These are phyloP conservation scores for Isatis lusitanica DNA, from an alignment of 441 rosid species.

Conservation along the genomic window DNA sequence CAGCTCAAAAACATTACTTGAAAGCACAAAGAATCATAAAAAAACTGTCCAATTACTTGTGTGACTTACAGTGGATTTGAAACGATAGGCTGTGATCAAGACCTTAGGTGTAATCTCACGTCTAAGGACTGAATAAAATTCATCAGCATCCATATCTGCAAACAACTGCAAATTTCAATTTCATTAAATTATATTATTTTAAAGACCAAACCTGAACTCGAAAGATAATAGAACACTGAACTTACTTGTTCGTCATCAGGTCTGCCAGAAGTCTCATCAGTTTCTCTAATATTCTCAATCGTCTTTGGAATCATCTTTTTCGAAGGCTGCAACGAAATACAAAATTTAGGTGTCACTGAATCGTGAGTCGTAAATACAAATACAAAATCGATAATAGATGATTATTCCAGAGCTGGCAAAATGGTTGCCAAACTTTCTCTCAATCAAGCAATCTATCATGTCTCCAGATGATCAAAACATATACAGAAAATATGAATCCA, in stretches of 20 bases:
- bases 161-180: slow-evolving; percentile 48
- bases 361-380: too few species aligned
- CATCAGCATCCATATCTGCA: slow-evolving; percentile 87
- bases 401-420: too few species aligned
- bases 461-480: too few species aligned
- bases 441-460: too few species aligned
- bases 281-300: slow-evolving; percentile 86
- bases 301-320: slow-evolving; percentile 68
- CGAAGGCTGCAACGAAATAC: slow-evolving; percentile 49
- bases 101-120: slow-evolving; percentile 61
- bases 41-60: neutral
- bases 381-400: too few species aligned
- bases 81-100: slow-evolving; percentile 86
- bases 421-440: too few species aligned
- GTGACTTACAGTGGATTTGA: slow-evolving; percentile 74
- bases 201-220: neutral
- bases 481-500: too few species aligned
- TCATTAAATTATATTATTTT: neutral
- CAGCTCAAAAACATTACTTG: neutral
- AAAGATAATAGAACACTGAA: neutral
- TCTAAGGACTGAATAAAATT: slow-evolving; percentile 61
- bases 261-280: slow-evolving; percentile 81
- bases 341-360: neutral
- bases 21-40: neutral
- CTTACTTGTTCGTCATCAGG: slow-evolving; percentile 92